These are phyloP conservation scores for Saturnispora dispora DNA, from an alignment of 805 yeast genomes.

Conservation along the genomic window DNA sequence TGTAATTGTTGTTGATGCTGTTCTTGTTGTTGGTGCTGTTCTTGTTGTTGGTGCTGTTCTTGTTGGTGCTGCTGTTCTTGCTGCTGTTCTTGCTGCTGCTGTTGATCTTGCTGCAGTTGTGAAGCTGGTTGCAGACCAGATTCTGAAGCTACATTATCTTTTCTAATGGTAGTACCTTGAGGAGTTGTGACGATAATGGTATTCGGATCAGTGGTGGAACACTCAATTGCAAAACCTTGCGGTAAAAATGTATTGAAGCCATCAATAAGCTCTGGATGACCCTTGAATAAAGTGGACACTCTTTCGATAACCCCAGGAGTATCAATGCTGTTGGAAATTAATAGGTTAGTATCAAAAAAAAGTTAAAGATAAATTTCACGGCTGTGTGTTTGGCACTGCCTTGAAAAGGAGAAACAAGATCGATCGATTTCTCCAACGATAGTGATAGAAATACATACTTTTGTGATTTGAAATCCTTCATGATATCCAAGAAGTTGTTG, in stretches of 20 bases:
- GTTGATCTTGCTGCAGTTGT: conserved; percentile 22
- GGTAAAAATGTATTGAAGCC: conserved; percentile 97
- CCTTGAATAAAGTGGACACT: conserved; percentile 82
- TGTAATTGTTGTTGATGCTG: conserved; percentile 14
- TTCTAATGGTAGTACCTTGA: conserved; percentile 72
- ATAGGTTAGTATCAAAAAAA: conserved; percentile 17
- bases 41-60: conserved; percentile 19
- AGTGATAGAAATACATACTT: conserved; percentile 35
- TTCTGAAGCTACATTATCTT: conserved; percentile 34
- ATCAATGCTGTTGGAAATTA: conserved; percentile 46
- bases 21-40: conserved; percentile 4
- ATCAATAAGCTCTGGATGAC: conserved; percentile 88
- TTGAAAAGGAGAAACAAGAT: not conserved
- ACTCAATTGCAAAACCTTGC: conserved; percentile 90
- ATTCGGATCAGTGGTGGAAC: conserved; percentile 86
- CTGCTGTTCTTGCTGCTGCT: not conserved
- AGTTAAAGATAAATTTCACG: not conserved
- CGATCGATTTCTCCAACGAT: not conserved
- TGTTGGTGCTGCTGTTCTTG: conserved; percentile 12
- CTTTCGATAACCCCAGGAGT: conserved; percentile 98
- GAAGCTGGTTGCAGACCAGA: conserved; percentile 12
- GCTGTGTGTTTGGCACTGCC: conserved; percentile 9
- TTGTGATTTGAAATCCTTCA: conserved; percentile 98
- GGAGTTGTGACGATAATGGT: conserved; percentile 96
- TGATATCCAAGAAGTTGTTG: conserved; percentile 90